Percentiles rank a stretch among this genome's conserved stretches.
Conservation (phyloP, 805 yeast genomes). For the Hanseniaspora taiwanica region DNA sequence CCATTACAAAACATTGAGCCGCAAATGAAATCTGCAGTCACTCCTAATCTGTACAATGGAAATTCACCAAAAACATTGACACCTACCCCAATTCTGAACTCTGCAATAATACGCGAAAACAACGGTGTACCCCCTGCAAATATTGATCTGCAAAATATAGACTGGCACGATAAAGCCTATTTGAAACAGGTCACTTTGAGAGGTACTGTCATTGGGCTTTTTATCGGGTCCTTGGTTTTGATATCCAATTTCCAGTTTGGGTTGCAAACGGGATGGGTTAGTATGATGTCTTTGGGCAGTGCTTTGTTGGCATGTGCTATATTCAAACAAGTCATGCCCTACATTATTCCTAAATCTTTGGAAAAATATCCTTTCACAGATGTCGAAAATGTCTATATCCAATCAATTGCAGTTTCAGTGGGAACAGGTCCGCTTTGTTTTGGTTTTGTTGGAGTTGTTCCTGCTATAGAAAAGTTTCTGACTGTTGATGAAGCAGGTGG, state of each 20-base stretch:
- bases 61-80: too few relatives aligned
- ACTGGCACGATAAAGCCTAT: constrained; percentile 36
- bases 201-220: constrained; percentile 61
- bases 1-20: neutral
- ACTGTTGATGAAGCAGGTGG: constrained; percentile 64
- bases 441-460: constrained; percentile 90
- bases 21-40: neutral
- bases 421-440: constrained; percentile 96
- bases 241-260: constrained; percentile 93
- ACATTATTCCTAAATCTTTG: constrained; percentile 15
- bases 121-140: too few relatives aligned
- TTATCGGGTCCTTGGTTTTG: constrained; percentile 77
- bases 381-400: constrained; percentile 88
- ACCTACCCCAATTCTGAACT: too few relatives aligned
- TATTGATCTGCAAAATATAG: neutral
- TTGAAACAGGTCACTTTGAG: constrained; percentile 59
- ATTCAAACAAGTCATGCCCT: constrained; percentile 43
- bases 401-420: constrained; percentile 88
- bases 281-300: constrained; percentile 96
- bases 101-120: too few relatives aligned
- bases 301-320: constrained; percentile 78
- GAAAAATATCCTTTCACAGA: constrained; percentile 47
- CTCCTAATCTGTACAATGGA: too few relatives aligned
- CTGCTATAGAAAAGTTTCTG: constrained; percentile 85
- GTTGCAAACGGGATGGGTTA: constrained; percentile 96